Base-by-base conservation (phyloP, 805 yeast species). In the Starmerella tilneyi region DNA sequence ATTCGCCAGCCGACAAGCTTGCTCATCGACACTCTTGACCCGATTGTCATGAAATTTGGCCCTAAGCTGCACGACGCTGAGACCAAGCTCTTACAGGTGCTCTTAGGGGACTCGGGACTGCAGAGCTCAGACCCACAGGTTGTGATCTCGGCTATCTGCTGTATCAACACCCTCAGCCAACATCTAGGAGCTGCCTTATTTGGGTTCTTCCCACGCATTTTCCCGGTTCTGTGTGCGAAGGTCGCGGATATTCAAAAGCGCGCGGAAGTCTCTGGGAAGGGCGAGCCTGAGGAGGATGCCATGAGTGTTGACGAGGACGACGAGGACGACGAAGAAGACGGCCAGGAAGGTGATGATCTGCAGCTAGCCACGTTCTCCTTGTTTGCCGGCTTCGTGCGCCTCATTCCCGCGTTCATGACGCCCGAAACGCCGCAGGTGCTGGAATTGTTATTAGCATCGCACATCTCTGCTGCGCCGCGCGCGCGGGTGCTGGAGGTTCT, bases 151-250 rank as follows among this genome's bases (percentile, higher is more conserved):
- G 75, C 95, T 0, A 69, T 85, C 47, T 75, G 79, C 54, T 78
- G 81, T 47, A 74, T 84, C 50, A 76, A 84, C 46, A 76, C 78
- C 53, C 66, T 85, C 45, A 74, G 84, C 44, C 75, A 78, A 43
- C 73, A 78, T 20, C 63, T 88, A 37, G 98, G 98, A 43, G 88
- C 94, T 16, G 83, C 85, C 58, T 71, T 80, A 51, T 80, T 92
- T 59, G 88, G 94, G 6, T 75, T 72, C 58, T 83, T 86, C 70
- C 84, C 96, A 26, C 80, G 79, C 62, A 79, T 88, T 58, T 75
- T 92, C 50, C 84, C 86, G 13, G 84, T 85, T 12, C 68, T 83
- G 9, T 69, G 85, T 44, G 65, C 67, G 22, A 71, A 84, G 30
- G 81, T 42, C 11, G 39, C 22, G 8, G 11, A 16, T 9, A 33